These are phyloP conservation scores for Aquanectria penicillioides DNA, from an alignment of 2,329 filamentous ascomycete genomes.

Conservation along the genomic window DNA sequence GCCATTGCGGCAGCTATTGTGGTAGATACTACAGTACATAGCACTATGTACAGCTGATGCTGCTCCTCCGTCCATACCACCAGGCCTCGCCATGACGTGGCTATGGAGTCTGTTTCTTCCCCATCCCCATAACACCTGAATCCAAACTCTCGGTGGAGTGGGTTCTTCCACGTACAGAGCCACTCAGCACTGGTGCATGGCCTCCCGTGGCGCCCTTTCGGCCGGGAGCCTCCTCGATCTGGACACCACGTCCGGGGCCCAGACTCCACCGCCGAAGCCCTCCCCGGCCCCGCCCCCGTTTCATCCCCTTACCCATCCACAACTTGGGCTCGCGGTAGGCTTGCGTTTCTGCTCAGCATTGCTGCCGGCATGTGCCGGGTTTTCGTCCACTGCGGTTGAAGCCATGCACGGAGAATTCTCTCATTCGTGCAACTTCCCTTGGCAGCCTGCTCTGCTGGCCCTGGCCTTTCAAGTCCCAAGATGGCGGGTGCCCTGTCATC, in stretches of 20 bases:
- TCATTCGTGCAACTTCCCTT: constrained; percentile 34
- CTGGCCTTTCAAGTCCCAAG: constrained; percentile 1
- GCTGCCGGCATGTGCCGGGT: constrained; percentile 13
- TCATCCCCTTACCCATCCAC: constrained; percentile 16
- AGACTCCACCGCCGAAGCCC: constrained; percentile 2
- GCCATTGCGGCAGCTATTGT: no score
- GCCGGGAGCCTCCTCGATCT: not conserved
- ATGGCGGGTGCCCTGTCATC: constrained; percentile 2
- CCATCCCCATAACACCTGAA: not conserved
- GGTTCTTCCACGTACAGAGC: not conserved
- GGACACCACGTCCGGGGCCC: constrained; percentile 3
- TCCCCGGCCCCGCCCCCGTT: constrained; percentile 12
- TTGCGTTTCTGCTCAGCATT: not conserved
- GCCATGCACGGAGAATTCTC: constrained; percentile 33
- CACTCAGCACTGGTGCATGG: not conserved
- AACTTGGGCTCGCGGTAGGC: not conserved
- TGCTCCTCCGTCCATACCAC: no score
- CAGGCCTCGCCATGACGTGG: no score
- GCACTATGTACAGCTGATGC: no score
- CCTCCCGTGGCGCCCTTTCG: not conserved
- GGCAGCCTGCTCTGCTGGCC: not conserved
- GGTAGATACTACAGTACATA: no score
- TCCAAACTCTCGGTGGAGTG: not conserved
- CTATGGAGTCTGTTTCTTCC: no score
- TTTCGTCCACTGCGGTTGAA: not conserved